A percentile compares a stretch with the other conserved stretches of the same genome.
phyloP scores from a whole-genome alignment of 169 alveolate species.

The Plasmodium blacklocki region DNA sequence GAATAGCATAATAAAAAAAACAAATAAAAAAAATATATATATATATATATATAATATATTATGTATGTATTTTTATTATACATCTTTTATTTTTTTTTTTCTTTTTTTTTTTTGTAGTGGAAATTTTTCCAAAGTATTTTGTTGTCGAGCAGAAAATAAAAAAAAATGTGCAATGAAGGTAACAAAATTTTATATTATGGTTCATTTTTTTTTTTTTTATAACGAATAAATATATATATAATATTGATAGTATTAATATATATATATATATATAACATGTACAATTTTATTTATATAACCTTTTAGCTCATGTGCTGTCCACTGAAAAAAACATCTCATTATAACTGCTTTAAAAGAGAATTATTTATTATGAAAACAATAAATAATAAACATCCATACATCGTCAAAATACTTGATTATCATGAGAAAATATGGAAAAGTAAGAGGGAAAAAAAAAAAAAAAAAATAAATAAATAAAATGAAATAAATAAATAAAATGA shows the following conservation, averaged over 20 bases:
- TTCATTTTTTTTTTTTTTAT: neutral
- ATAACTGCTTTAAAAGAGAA: conserved; percentile 68
- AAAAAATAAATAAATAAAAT: too few relatives aligned
- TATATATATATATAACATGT: neutral
- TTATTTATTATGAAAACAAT: conserved; percentile 70
- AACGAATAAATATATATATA: neutral
- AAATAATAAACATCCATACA: conserved; percentile 67
- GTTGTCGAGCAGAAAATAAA: conserved; percentile 73
- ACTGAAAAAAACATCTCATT: conserved; percentile 61
- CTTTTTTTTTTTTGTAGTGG: conserved; percentile 48
- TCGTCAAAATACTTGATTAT: conserved; percentile 68
- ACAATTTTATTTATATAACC: neutral
- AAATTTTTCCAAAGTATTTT: conserved; percentile 68
- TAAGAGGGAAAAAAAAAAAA: neutral
- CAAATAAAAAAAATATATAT: neutral
- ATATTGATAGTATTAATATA: neutral
- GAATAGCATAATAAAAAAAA: too few relatives aligned
- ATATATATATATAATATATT: neutral
- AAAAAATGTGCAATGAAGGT: conserved; percentile 76
- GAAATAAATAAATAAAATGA: too few relatives aligned
- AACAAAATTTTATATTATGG: neutral
- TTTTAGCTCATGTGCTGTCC: conserved; percentile 72
- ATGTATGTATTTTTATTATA: neutral
- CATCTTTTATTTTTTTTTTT: conserved; percentile 7
- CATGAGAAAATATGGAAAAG: conserved; percentile 76